These are phyloP conservation scores for Penicillium janthinellum DNA, from an alignment of 2,329 filamentous ascomycete genomes.

Conservation along the genomic window DNA sequence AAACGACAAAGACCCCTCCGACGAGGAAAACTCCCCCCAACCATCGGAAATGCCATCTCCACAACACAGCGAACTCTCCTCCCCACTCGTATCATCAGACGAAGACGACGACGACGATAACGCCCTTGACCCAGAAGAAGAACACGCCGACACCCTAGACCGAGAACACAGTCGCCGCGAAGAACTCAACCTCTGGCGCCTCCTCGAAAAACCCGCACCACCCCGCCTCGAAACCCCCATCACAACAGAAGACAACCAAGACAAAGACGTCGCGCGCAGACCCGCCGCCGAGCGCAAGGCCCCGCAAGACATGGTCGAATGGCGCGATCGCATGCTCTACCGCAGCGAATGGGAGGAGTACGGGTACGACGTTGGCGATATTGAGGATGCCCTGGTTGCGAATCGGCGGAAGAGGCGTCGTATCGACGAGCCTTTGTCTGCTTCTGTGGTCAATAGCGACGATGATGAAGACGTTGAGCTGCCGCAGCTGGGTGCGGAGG, in stretches of 20 bases:
- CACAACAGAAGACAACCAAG: conserved; percentile 18
- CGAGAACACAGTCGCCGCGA: conserved; percentile 46
- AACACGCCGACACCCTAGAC: conserved; percentile 54
- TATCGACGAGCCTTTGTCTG: conserved; percentile 9
- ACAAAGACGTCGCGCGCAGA: conserved; percentile 16
- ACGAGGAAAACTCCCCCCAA: conserved; percentile 3
- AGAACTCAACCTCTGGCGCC: conserved; percentile 49
- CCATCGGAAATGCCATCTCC: not conserved
- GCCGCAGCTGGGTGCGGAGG: conserved; percentile 5
- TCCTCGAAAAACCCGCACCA: conserved; percentile 39
- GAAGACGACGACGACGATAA: conserved; percentile 20
- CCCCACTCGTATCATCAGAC: not conserved
- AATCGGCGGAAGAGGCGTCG: conserved; percentile 37
- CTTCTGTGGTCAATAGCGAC: conserved; percentile 7
- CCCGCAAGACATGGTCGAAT: conserved; percentile 45
- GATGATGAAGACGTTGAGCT: conserved; percentile 4
- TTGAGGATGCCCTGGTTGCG: conserved; percentile 34
- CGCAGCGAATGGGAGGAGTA: conserved; percentile 55
- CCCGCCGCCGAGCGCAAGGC: conserved; percentile 36
- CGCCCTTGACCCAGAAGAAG: conserved; percentile 41
- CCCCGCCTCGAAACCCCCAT: conserved; percentile 21
- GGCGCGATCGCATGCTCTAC: conserved; percentile 52
- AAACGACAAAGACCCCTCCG: conserved; percentile 1
- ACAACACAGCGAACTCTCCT: conserved; percentile 1
- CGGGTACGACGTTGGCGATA: conserved; percentile 29